Percentiles rank a stretch among this genome's conserved stretches.
Evolutionary conservation across 345 rosid genomes (phyloP).

Genomic region (Pistacia integerrima): DNA sequence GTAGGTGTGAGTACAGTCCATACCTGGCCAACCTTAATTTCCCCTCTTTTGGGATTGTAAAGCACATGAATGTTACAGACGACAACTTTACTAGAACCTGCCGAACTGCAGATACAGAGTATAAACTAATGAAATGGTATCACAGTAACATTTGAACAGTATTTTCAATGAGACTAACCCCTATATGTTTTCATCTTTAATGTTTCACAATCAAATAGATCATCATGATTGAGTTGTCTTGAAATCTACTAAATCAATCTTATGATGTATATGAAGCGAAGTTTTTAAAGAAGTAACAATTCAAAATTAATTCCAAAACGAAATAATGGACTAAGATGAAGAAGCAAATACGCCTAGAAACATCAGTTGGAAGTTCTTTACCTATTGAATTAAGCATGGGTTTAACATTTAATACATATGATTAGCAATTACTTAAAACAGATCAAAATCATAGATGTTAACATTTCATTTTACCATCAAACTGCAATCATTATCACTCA

Average conservation of each 20-base stretch:
- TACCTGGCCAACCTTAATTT: slow-evolving; percentile 97
- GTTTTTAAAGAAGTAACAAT: not conserved
- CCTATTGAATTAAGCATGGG: not conserved
- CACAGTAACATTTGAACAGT: not conserved
- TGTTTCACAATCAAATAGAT: not conserved
- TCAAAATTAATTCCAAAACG: not conserved
- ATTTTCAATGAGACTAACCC: not conserved
- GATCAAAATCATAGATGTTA: not conserved
- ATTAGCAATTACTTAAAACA: not conserved
- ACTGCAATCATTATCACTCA: not conserved
- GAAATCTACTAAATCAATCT: not conserved
- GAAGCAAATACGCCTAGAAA: not conserved
- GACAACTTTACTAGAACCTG: slow-evolving; percentile 54
- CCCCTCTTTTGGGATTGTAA: slow-evolving; percentile 96
- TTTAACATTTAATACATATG: not conserved
- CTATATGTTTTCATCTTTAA: not conserved
- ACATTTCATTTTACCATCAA: not conserved
- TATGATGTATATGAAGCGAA: not conserved
- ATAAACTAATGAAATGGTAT: not conserved
- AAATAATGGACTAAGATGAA: not conserved
- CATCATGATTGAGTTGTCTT: not conserved
- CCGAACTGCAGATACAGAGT: slow-evolving; percentile 48
- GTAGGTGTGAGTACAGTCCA: slow-evolving; percentile 3
- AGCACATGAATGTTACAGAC: slow-evolving; percentile 92
- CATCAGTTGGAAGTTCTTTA: not conserved